Evolutionary conservation across 805 yeast species (phyloP), one percentile per base, ranked within the genome.

Genomic region (Priceomyces carsonii): DNA sequence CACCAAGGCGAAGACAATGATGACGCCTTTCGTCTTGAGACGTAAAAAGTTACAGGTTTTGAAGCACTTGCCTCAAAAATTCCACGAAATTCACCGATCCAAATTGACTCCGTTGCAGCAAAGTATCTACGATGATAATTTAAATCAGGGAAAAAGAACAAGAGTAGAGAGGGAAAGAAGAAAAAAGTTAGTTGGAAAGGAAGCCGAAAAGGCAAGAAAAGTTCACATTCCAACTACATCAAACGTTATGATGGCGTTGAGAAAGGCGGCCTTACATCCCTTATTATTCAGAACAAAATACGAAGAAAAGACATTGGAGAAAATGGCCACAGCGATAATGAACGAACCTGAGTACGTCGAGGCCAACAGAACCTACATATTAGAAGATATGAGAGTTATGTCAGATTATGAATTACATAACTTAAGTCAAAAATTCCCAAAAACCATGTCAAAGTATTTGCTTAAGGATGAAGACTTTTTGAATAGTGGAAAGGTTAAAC

Each of bases 371-470:
- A 67, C 77, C 26, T 93, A 73, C 51, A 90, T 93, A 39, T 79
- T 55, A 52, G 99, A 93, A 65, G 99, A 93, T 59, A 90, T 93
- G 98, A 79, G 79, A 55, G 87, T 85, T 9, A 88, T 93, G 97
- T 75, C 86, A 6, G 99, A 93, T 66, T 85, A 76, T 57, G 99
- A 93, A 62, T 69, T 93, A 33, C 81, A 89, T 52, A 66, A 69
- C 12, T 64, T 93, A 35, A 88, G 97, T 56, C 66, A 66, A 27
- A 78, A 77, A 44, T 91, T 85, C 59, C 85, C 90, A 19, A 63
- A 58, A n/a, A 76, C 90, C 1, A 59, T 87, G 23, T 65, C 75
- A 8, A 56, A 65, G 29, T 82, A 61, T 58, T 62, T 64, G 34
- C 58, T 91, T 31, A 68, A 75, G 8, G 71, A 77, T 26, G 70